Percentiles rank a stretch among this genome's conserved stretches.
Conservation (phyloP, 345 rosid species). For the Gossypium australe region DNA sequence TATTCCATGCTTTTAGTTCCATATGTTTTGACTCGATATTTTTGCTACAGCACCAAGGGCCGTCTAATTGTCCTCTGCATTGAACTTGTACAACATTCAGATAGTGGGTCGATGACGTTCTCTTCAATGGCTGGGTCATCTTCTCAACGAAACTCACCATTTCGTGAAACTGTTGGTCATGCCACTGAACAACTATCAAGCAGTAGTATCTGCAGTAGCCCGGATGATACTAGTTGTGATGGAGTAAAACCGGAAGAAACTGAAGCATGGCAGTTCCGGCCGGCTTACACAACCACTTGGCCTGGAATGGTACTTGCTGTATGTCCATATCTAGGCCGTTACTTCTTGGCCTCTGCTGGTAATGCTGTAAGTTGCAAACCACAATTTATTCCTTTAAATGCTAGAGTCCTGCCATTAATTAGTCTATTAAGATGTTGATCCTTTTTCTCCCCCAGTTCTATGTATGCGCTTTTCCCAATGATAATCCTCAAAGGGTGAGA, state of each 20-base stretch:
- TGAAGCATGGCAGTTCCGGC: conserved; percentile 75
- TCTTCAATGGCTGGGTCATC: conserved; percentile 64
- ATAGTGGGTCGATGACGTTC: conserved; percentile 66
- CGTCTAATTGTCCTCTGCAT: conserved; percentile 76
- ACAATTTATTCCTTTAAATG: conserved; percentile 15
- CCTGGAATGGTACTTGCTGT: conserved; percentile 92
- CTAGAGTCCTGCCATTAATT: background rate
- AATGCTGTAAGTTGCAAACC: conserved; percentile 64
- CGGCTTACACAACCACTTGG: conserved; percentile 48
- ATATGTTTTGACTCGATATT: background rate
- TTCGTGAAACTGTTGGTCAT: conserved; percentile 61
- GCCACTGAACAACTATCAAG: conserved; percentile 70
- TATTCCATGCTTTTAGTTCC: background rate
- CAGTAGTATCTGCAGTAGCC: conserved; percentile 81
- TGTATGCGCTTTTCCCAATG: conserved; percentile 74
- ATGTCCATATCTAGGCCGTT: conserved; percentile 85
- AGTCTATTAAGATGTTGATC: conserved; percentile 21
- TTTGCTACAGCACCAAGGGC: conserved; percentile 75
- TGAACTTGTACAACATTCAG: conserved; percentile 61
- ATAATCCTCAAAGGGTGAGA: conserved; percentile 66
- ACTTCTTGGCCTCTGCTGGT: conserved; percentile 96
- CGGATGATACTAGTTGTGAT: conserved; percentile 76
- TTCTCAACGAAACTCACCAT: conserved; percentile 80
- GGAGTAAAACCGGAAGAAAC: conserved; percentile 77
- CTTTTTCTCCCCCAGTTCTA: conserved; percentile 51